Base-by-base conservation (phyloP, 768 basidiomycete genomes). In the Lactarius akahatsu region DNA sequence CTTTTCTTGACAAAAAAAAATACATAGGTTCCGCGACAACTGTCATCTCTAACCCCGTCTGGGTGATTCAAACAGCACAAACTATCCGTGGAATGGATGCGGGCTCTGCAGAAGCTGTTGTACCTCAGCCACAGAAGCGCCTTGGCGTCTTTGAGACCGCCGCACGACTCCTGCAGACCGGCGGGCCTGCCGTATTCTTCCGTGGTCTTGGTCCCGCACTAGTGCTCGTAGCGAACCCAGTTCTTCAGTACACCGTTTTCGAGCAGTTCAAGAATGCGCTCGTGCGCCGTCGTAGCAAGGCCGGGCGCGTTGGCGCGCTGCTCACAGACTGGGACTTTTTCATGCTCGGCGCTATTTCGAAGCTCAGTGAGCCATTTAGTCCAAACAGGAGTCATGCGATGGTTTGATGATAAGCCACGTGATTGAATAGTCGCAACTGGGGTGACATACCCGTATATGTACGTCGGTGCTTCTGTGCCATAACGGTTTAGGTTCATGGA, bases 31-130 rank as follows among this genome's bases (percentile, higher is more conserved):
- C 90, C 52, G 91, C 91, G 13, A 97, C 96, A 3, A 91, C 94
- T 4, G 77, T 96, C 69, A 82, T 92, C 69, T 91, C 87, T 75
- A 98, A 98, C 77, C 96, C 96, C 3, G 90, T 98, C 67, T 99
- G 97, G 97, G 94, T 97, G 57, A 82, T 98, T 26, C 95, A 98
- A 75, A 94, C 94, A 6, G 89, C 89, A 9, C 94, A 96, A 75
- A 88, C 91, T 10, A 88, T 90, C 38, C 83, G 81, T 59, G 86
- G 84, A 40, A 76, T 86, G 76, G 74, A 81, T 56, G 64, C 45
- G 2, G 59, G 54, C 18, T 66, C 62, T 47, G 50, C 43, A 1
- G 55, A 16, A 20, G 65, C n/a, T 32, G 57, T n/a, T 59, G 32
- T 76, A 7, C 74, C 75, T 26, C 66, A 71, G 10, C 65, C 76